Conservation (phyloP, 371 early-diverging fungal genomes). For the Lichtheimia corymbifera region DNA sequence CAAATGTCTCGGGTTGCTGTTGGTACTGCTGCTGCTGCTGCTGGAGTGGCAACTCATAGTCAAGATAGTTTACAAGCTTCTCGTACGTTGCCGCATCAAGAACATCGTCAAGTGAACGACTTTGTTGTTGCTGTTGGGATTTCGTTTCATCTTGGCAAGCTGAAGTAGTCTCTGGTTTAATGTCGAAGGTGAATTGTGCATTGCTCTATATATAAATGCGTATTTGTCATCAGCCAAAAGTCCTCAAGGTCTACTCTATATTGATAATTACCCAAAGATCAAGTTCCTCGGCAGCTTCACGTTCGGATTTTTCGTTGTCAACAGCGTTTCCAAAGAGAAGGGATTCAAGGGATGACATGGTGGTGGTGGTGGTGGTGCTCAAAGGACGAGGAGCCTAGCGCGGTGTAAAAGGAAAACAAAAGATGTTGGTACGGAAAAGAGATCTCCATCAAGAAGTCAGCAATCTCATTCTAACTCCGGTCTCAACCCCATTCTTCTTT, state of each 20-base stretch:
- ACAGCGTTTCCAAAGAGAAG: conserved; percentile 34
- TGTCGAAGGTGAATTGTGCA: conserved; percentile 68
- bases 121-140: conserved; percentile 10
- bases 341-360: conserved; percentile 31
- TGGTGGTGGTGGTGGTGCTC: too few species aligned
- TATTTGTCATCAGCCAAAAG: not conserved
- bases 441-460: too few species aligned
- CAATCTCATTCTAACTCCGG: too few species aligned
- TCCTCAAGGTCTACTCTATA: not conserved
- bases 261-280: conserved; percentile 45
- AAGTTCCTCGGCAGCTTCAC: conserved; percentile 50
- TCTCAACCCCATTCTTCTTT: too few species aligned
- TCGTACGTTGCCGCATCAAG: conserved; percentile 44
- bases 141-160: conserved; percentile 50
- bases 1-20: conserved; percentile 9
- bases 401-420: too few species aligned
- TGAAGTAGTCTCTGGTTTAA: conserved; percentile 54
- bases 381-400: too few species aligned
- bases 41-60: conserved; percentile 43
- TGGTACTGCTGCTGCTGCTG: conserved; percentile 29
- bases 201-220: conserved; percentile 39
- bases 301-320: conserved; percentile 29
- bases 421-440: too few species aligned
- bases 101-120: conserved; percentile 1
- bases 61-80: conserved; percentile 40